Conservation (phyloP, 192 early-diverging fungal species). For the Gamsiella multidivaricata region DNA sequence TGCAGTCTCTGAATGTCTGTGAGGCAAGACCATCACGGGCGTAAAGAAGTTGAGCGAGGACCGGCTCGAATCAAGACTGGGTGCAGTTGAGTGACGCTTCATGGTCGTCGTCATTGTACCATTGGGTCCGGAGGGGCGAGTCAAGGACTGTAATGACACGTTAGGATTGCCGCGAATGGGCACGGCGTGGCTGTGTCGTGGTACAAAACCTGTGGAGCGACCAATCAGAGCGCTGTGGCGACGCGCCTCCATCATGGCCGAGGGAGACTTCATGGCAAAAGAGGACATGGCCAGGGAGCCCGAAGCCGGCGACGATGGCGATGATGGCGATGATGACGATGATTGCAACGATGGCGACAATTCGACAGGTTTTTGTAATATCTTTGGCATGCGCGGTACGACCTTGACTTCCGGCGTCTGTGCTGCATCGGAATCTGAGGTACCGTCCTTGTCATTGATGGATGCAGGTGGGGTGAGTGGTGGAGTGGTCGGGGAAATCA, state of each 20-base stretch:
- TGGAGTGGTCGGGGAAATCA: constrained; percentile 16
- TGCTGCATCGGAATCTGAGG: constrained; percentile 41
- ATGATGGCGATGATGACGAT: too few relatives aligned
- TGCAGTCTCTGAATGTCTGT: constrained; percentile 50
- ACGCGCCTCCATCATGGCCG: constrained; percentile 50
- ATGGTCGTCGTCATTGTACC: constrained; percentile 10
- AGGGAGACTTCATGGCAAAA: constrained; percentile 37
- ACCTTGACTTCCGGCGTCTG: constrained; percentile 16
- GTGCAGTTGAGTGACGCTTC: constrained; percentile 41
- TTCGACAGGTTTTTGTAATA: neutral
- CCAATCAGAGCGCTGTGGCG: constrained; percentile 26
- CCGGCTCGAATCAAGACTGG: constrained; percentile 39
- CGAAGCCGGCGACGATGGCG: too few relatives aligned
- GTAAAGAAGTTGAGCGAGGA: constrained; percentile 19
- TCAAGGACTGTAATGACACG: constrained; percentile 37
- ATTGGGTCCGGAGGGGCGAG: constrained; percentile 30
- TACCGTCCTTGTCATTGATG: constrained; percentile 24
- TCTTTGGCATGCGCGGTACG: constrained; percentile 15
- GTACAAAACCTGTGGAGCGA: constrained; percentile 22
- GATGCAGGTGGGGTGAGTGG: constrained; percentile 48
- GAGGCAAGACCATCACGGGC: constrained; percentile 35
- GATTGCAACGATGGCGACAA: constrained; percentile 3
- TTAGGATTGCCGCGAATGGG: constrained; percentile 50
- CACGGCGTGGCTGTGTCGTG: constrained; percentile 35
- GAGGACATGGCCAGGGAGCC: constrained; percentile 36